Evolutionary conservation across 352 stramenopile species (phyloP).

Genomic region (Phytophthora foliorum): DNA sequence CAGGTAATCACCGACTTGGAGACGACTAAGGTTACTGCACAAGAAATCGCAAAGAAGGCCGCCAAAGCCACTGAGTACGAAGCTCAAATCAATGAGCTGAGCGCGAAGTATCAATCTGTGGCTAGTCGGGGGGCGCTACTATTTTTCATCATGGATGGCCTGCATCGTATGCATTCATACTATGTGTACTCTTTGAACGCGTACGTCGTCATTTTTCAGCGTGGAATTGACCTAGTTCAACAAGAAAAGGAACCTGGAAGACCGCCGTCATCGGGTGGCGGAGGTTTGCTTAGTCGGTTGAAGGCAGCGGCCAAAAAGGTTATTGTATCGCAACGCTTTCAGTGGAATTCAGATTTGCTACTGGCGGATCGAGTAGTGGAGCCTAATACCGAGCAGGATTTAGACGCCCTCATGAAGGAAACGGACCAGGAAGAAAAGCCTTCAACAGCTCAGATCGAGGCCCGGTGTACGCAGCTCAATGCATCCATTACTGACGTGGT

Average conservation of each 20-base stretch:
- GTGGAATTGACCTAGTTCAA: constrained; percentile 93
- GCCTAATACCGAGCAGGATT: constrained; percentile 58
- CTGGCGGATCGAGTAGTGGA: constrained; percentile 76
- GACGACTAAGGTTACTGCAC: constrained; percentile 92
- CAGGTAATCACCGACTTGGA: constrained; percentile 96
- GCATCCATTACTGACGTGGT: constrained; percentile 86
- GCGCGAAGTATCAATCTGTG: constrained; percentile 93
- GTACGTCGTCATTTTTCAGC: constrained; percentile 96
- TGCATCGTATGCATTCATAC: constrained; percentile 95
- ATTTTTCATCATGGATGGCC: constrained; percentile 96
- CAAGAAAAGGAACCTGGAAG: constrained; percentile 40
- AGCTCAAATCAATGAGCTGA: constrained; percentile 86
- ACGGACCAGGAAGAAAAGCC: constrained; percentile 75
- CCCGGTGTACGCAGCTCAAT: constrained; percentile 66
- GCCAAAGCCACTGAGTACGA: constrained; percentile 83
- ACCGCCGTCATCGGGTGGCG: constrained; percentile 21
- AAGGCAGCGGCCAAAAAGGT: constrained; percentile 89
- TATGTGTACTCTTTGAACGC: constrained; percentile 97
- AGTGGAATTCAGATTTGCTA: constrained; percentile 89
- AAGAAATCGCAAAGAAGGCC: constrained; percentile 85
- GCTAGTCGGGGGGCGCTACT: constrained; percentile 92
- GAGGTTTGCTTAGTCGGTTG: constrained; percentile 64
- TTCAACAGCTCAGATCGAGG: constrained; percentile 58
- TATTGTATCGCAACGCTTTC: constrained; percentile 86
- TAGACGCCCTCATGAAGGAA: constrained; percentile 71